Evolutionary conservation across 1,139 yeast genomes (phyloP).

Genomic region (Yueomyces sp.): DNA sequence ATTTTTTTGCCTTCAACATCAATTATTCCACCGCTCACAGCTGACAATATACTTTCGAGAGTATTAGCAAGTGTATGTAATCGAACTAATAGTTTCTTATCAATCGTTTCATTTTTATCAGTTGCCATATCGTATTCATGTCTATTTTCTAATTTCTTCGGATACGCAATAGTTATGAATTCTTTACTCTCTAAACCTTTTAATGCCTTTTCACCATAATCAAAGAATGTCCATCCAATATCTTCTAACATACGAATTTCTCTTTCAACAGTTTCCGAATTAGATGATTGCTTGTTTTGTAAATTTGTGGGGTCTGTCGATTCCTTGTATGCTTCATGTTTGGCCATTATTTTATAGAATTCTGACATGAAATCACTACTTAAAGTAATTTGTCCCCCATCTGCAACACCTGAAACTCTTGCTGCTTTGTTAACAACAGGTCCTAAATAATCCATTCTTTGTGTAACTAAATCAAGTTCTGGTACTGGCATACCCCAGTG

Average conservation of each 20-base stretch:
- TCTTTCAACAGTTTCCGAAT: constrained; percentile 52
- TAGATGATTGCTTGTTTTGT: constrained; percentile 51
- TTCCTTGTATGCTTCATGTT: constrained; percentile 35
- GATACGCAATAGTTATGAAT: constrained; percentile 65
- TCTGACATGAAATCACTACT: constrained; percentile 73
- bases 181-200: constrained; percentile 95
- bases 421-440: constrained; percentile 97
- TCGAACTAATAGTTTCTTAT: neutral
- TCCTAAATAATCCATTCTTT: constrained; percentile 96
- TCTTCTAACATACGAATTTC: constrained; percentile 57
- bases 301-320: constrained; percentile 30
- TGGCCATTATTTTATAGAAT: constrained; percentile 42
- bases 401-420: constrained; percentile 86
- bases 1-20: constrained; percentile 7
- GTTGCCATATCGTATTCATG: constrained; percentile 15
- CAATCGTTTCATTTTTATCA: neutral
- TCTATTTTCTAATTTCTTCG: constrained; percentile 50
- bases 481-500: constrained; percentile 98
- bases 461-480: constrained; percentile 85
- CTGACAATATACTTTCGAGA: constrained; percentile 6
- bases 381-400: constrained; percentile 89
- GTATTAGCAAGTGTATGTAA: constrained; percentile 2
- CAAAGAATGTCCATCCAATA: constrained; percentile 54
- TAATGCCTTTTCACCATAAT: constrained; percentile 75
- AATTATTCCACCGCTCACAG: constrained; percentile 6